A percentile compares a stretch with the other conserved stretches of the same genome.
These are phyloP conservation scores for Haplographium delicatum DNA, from an alignment of 495 filamentous ascomycete genomes.

Conservation along the genomic window DNA sequence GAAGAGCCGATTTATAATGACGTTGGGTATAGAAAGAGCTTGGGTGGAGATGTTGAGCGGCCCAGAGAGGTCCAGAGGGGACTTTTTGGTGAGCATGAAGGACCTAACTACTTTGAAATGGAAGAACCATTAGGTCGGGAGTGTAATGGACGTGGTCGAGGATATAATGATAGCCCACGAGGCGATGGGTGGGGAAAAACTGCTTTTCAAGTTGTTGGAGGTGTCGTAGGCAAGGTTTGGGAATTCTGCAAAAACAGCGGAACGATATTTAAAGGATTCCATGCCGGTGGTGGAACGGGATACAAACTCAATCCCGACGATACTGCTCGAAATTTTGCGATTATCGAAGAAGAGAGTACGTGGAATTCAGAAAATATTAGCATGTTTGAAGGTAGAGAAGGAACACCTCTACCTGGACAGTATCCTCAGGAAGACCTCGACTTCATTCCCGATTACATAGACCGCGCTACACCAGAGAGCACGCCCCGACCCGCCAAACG, in stretches of 20 bases:
- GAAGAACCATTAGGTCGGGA: constrained; percentile 28
- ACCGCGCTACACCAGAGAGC: constrained; percentile 32
- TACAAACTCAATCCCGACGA: constrained; percentile 39
- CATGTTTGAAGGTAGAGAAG: constrained; percentile 4
- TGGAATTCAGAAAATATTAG: too few relatives aligned
- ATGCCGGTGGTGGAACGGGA: constrained; percentile 72
- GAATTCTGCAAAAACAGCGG: constrained; percentile 63
- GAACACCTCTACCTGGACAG: constrained; percentile 36
- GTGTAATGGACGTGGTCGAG: constrained; percentile 16
- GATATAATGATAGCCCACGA: constrained; percentile 9
- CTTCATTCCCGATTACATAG: constrained; percentile 32
- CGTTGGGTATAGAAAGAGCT: constrained; percentile 44
- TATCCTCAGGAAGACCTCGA: constrained; percentile 34
- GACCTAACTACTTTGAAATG: constrained; percentile 19
- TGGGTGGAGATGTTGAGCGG: constrained; percentile 33
- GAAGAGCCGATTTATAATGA: constrained; percentile 50
- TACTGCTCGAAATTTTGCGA: constrained; percentile 4
- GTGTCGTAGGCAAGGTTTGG: constrained; percentile 72
- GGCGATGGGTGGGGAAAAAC: constrained; percentile 40
- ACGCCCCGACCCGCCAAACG: constrained; percentile 47
- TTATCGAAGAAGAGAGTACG: constrained; percentile 2
- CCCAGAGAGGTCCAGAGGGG: constrained; percentile 27
- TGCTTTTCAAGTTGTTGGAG: constrained; percentile 39
- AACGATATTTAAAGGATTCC: constrained; percentile 73
- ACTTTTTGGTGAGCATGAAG: constrained; percentile 12